These are phyloP conservation scores for Diaporthe sp. DNA, from an alignment of 2,329 filamentous ascomycete species.

Conservation along the genomic window DNA sequence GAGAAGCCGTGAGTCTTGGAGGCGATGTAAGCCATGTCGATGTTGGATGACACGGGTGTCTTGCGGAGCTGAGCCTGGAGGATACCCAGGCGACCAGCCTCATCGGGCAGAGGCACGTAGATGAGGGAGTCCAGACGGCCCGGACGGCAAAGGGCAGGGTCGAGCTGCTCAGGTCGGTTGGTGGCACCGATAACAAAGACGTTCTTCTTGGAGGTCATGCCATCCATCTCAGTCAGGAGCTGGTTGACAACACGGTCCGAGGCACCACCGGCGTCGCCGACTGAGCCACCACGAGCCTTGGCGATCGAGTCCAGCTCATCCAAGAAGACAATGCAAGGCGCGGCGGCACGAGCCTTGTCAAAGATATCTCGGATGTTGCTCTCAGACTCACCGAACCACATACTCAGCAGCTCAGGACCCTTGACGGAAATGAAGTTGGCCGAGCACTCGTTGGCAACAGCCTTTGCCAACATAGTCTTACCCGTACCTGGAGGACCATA, in stretches of 20 bases:
- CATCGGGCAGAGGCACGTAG: constrained; percentile 96
- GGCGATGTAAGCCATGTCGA: constrained; percentile 92
- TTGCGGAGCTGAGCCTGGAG: constrained; percentile 97
- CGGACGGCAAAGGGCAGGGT: constrained; percentile 97
- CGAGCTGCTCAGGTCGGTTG: constrained; percentile 98
- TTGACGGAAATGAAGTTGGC: constrained; percentile 99
- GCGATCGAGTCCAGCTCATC: constrained; percentile 99
- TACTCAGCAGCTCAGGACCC: constrained; percentile 96
- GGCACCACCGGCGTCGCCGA: constrained; percentile 96
- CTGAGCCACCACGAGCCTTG: constrained; percentile 97
- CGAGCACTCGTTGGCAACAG: constrained; percentile 98
- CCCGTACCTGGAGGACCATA: constrained; percentile 99
- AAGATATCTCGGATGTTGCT: constrained; percentile 99
- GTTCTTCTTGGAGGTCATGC: constrained; percentile 99
- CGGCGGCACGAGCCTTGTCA: constrained; percentile 98
- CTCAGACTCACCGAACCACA: constrained; percentile 99
- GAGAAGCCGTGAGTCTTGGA: constrained; percentile 99
- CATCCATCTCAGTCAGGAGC: constrained; percentile 92
- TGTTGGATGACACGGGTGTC: constrained; percentile 89
- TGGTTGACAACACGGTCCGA: constrained; percentile 99
- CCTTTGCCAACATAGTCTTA: constrained; percentile 99
- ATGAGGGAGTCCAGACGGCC: constrained; percentile 98
- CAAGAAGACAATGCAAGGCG: constrained; percentile 98
- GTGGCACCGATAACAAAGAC: constrained; percentile 99
- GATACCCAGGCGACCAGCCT: constrained; percentile 88